phyloP scores from a whole-genome alignment of 225 moss, liverwort and hornwort genomes.

The Pleurozium schreberi region DNA sequence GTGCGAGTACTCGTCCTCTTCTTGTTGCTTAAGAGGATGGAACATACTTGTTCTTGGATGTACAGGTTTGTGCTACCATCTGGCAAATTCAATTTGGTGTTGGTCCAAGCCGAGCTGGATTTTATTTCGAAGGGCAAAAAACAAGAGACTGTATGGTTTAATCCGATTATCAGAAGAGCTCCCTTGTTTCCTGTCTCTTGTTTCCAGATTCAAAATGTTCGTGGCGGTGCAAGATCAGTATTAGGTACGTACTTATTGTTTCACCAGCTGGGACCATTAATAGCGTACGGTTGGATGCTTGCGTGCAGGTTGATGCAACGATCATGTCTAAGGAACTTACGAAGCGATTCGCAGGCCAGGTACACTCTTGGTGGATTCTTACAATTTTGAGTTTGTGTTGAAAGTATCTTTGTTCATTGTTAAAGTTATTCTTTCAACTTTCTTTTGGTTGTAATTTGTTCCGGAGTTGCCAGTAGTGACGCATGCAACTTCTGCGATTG shows the following conservation, averaged over 20 bases:
- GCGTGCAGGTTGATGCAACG: constrained; percentile 63
- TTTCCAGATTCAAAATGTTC: neutral
- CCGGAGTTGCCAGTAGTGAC: neutral
- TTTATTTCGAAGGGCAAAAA: constrained; percentile 50
- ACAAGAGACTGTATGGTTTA: constrained; percentile 47
- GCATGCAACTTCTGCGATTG: neutral
- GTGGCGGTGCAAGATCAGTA: neutral
- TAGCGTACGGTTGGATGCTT: neutral
- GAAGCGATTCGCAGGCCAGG: constrained; percentile 60
- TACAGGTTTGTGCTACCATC: constrained; percentile 50
- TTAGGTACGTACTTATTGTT: neutral
- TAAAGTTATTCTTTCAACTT: neutral
- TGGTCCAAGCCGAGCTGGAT: constrained; percentile 60
- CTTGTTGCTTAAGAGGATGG: neutral
- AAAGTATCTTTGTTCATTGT: neutral
- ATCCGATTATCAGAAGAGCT: neutral
- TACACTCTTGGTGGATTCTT: neutral
- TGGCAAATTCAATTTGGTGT: constrained; percentile 36
- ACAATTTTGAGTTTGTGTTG: neutral
- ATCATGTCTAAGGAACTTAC: constrained; percentile 50
- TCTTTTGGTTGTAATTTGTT: neutral
- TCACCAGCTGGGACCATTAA: neutral
- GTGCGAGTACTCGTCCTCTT: neutral
- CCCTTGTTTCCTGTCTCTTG: neutral
- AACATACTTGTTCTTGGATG: neutral